Evolutionary conservation across 1,284 basidiomycete species (phyloP), one percentile per base, ranked within the genome.

Genomic region (Coniferiporia sulphurascens): DNA sequence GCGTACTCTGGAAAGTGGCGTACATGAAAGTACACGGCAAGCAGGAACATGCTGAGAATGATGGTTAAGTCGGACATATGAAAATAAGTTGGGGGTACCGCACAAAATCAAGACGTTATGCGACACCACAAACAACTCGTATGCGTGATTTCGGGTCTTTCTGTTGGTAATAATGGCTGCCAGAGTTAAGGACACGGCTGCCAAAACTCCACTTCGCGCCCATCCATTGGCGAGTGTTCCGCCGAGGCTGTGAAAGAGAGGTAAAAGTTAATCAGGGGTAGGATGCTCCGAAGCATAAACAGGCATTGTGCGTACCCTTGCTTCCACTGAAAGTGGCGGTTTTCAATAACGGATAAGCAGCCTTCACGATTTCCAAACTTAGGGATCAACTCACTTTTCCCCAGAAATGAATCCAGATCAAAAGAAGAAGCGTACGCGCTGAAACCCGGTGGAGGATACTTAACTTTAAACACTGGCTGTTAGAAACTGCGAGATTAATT

Each of bases 91-190:
- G 13, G 44, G 19, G 45, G 21, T 13, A 6, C 56, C 71, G 54
- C 61, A 73, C 73, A 65, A 69, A 49, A 75, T 73, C 34, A 78
- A 67, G 43, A 73, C 59, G 62, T 79, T 76, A 66, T 80, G 79
- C 22, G 70, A 66, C 46, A 77, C 62, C 17, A 80, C 67, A 71
- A 81, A 81, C 63, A 75, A 71, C 67, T 81, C 78, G 69, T 78
- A 80, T 52, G 74, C 68, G 35, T 67, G 62, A 27, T 71, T 70
- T 54, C 78, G 71, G 55, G 78, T 71, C 12, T 71, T 69, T 45
- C 72, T 69, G 53, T 78, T 62, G 9, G 76, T 76, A 1, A 76
- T 65, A 13, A 77, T 63, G n/a, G 70, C 68, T 38, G 77, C 67
- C 32, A 79, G 64, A 10, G 74, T 76, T 59, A 75, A 71, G 0